Evolutionary conservation across 345 rosid genomes (phyloP).

Genomic region (Salix koriyanagi): DNA sequence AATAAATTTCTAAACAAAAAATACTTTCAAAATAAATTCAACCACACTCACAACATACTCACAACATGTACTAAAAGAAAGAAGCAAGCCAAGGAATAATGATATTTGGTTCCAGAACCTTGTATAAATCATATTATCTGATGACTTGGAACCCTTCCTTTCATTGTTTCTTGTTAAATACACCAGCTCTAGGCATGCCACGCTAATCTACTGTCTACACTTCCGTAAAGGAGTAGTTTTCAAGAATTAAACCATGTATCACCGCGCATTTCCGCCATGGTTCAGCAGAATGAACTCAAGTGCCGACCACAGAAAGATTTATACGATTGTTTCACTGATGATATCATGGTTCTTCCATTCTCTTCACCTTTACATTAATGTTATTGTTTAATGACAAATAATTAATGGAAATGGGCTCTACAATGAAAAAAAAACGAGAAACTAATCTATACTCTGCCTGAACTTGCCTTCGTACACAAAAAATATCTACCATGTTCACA

Average conservation of each 20-base stretch:
- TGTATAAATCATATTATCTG: neutral
- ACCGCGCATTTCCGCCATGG: neutral
- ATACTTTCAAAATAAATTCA: too few relatives aligned
- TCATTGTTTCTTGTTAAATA: neutral
- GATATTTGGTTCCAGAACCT: neutral
- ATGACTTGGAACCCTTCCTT: neutral
- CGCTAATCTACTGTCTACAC: too few relatives aligned
- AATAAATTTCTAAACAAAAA: too few relatives aligned
- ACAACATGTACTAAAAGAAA: too few relatives aligned
- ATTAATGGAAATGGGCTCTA: conserved; percentile 28
- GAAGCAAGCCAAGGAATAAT: neutral
- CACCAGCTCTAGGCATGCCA: too few relatives aligned
- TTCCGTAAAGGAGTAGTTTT: too few relatives aligned
- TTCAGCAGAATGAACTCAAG: neutral
- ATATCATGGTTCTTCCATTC: conserved; percentile 20
- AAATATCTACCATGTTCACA: conserved; percentile 19
- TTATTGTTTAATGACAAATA: conserved; percentile 33
- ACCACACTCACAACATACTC: too few relatives aligned
- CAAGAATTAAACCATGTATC: too few relatives aligned
- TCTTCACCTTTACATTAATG: conserved; percentile 12
- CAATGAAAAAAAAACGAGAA: neutral
- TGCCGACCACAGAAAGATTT: neutral
- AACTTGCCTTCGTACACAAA: conserved; percentile 14
- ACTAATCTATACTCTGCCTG: conserved; percentile 4
- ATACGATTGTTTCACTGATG: conserved; percentile 20